Evolutionary conservation across 805 yeast genomes (phyloP).

Genomic region (Nakazawaea wickerhamii): DNA sequence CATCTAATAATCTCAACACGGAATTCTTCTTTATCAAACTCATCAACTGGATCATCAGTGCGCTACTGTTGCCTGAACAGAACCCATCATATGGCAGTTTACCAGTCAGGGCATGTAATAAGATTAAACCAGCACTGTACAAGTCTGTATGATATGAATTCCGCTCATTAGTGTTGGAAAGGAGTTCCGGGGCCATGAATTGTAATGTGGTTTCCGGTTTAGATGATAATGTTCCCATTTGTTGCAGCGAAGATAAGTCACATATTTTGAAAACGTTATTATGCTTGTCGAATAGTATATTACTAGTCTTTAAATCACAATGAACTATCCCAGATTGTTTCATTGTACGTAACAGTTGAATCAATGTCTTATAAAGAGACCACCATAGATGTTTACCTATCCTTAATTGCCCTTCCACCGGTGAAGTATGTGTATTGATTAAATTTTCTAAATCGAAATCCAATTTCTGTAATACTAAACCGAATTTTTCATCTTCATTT

Average conservation of each 20-base stretch:
- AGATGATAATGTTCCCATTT: conserved; percentile 14
- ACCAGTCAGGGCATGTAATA: conserved; percentile 42
- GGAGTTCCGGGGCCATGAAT: conserved; percentile 43
- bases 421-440: not conserved
- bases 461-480: conserved; percentile 22
- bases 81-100: conserved; percentile 33
- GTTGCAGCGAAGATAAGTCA: conserved; percentile 40
- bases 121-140: conserved; percentile 40
- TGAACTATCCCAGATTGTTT: conserved; percentile 31
- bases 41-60: conserved; percentile 24
- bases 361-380: conserved; percentile 23
- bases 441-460: conserved; percentile 21
- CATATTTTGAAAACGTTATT: conserved; percentile 31
- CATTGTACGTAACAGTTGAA: conserved; percentile 23
- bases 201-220: conserved; percentile 31
- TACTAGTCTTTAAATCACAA: conserved; percentile 44
- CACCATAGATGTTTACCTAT: conserved; percentile 28
- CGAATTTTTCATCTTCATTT: conserved; percentile 15
- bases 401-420: conserved; percentile 9
- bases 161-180: conserved; percentile 18
- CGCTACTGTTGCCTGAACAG: conserved; percentile 18
- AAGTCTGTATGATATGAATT: conserved; percentile 37
- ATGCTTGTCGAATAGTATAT: conserved; percentile 28
- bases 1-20: conserved; percentile 26
- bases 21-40: conserved; percentile 28